Evolutionary conservation across 2,329 filamentous ascomycete species (phyloP), one percentile per base, ranked within the genome.

Genomic region (Calonectria naviculata): DNA sequence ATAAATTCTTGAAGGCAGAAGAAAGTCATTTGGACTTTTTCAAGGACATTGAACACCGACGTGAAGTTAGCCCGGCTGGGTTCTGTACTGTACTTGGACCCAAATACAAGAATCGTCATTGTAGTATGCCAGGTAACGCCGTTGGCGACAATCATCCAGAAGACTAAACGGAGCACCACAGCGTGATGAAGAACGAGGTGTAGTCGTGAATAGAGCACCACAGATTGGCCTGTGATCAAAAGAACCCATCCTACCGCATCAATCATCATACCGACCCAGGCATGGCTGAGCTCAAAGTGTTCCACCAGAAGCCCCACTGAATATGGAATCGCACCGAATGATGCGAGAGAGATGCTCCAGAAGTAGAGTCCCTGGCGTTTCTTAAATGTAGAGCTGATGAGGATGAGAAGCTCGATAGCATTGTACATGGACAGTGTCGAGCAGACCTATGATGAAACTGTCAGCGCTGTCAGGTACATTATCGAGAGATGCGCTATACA

Each of bases 141-240:
- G 76, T 91, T 86, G 72, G 84, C 76, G 63, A 91, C 84, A 67
- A 92, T 91, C 86, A 92, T 89, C 72, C 76, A 83, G 1, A 90
- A 82, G 0, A 89, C 85, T 7, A 84, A 83, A 4, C 84, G 84
- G 1, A 91, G 83, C 10, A 86, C 79, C 4, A 81, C 79, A 8
- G 84, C 60, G 83, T 89, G 87, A 21, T 85, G 85, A 4, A 89
- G 82, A n/a, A 92, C 85, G 3, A 92, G 83, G 75, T 92, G 89
- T 0, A 92, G 84, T 3, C 90, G 86, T 3, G 89, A 91, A 81
- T 90, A 92, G 2, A 92, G 83, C 1, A 92, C 90, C 10, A 91
- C 74, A 0, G 87, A 87, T 76, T 91, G 89, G 0, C 90, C 90
- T 4, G 89, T 90, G 0, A 92, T 86, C 88, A 92, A 90, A 2